These are phyloP conservation scores for Petunia secreta DNA, from an alignment of 257 asterid species.

Conservation along the genomic window DNA sequence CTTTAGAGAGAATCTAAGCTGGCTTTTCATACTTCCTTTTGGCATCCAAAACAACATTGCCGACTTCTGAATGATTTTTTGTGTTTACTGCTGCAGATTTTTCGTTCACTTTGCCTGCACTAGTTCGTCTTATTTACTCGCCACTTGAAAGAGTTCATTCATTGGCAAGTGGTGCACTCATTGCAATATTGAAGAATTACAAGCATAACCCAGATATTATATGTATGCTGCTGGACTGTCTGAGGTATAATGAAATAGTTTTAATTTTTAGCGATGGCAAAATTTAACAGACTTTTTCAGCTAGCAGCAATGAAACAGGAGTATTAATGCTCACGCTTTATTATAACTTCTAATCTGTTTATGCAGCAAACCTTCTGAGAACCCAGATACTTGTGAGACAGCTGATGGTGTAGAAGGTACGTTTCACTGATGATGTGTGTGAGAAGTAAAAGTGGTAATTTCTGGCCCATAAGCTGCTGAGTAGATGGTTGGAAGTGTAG, in stretches of 20 bases:
- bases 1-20: background rate
- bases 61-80: slow-evolving; percentile 20
- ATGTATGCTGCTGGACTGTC: slow-evolving; percentile 78
- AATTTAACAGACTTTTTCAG: background rate
- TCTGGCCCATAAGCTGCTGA: background rate
- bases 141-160: slow-evolving; percentile 45
- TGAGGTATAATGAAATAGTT: slow-evolving; percentile 54
- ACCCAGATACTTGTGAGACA: slow-evolving; percentile 42
- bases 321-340: background rate
- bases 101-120: slow-evolving; percentile 58
- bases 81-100: slow-evolving; percentile 62
- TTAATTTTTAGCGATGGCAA: background rate
- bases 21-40: slow-evolving; percentile 1
- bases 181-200: slow-evolving; percentile 63
- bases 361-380: slow-evolving; percentile 60
- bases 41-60: background rate
- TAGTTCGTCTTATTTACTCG: slow-evolving; percentile 65
- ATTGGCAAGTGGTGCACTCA: slow-evolving; percentile 50
- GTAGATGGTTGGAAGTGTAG: slow-evolving; percentile 14
- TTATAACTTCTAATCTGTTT: slow-evolving; percentile 22
- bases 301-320: slow-evolving; percentile 11
- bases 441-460: background rate
- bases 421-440: slow-evolving; percentile 6
- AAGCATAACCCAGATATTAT: slow-evolving; percentile 66
- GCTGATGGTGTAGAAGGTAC: slow-evolving; percentile 53